phyloP scores from a whole-genome alignment of 164 flowering plant genomes.

The Tinospora cordifolia region DNA sequence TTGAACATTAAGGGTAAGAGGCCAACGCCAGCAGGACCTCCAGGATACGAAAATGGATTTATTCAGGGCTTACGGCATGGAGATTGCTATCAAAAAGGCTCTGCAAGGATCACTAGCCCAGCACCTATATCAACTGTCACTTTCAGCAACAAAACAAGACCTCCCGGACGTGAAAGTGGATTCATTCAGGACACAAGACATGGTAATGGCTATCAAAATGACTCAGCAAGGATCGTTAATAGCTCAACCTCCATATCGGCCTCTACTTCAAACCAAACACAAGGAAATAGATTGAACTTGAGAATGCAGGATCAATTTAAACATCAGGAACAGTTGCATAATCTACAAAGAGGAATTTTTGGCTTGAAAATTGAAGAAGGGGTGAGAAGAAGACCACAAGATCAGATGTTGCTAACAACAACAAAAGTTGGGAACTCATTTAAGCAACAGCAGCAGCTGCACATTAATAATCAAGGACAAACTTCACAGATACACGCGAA shows the following conservation, averaged over 20 bases:
- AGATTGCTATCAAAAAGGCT: constrained; percentile 20
- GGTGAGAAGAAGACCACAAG: constrained; percentile 12
- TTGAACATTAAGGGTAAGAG: constrained; percentile 32
- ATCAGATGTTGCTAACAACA: constrained; percentile 18
- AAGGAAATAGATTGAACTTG: constrained; percentile 26
- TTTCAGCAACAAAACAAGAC: constrained; percentile 23
- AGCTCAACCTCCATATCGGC: constrained; percentile 23
- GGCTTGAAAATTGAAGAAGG: constrained; percentile 38
- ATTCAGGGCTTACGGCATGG: constrained; percentile 23
- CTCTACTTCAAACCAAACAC: constrained; percentile 11
- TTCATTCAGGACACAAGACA: constrained; percentile 25
- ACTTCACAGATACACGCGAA: constrained; percentile 62
- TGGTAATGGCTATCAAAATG: constrained; percentile 20
- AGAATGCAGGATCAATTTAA: constrained; percentile 34
- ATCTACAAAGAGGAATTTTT: constrained; percentile 37
- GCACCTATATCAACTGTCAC: constrained; percentile 18
- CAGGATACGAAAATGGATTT: constrained; percentile 29
- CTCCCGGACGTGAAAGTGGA: constrained; percentile 27
- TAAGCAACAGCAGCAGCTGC: constrained; percentile 16
- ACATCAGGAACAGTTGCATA: constrained; percentile 32
- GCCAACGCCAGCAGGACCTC: constrained; percentile 41
- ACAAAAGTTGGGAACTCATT: constrained; percentile 22
- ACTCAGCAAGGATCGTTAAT: constrained; percentile 21
- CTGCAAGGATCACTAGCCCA: constrained; percentile 27
- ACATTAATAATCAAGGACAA: constrained; percentile 19